Percentiles rank a stretch among this genome's conserved stretches.
Evolutionary conservation across 2,329 filamentous ascomycete species (phyloP).

Genomic region (Arthrinium phaeospermum): DNA sequence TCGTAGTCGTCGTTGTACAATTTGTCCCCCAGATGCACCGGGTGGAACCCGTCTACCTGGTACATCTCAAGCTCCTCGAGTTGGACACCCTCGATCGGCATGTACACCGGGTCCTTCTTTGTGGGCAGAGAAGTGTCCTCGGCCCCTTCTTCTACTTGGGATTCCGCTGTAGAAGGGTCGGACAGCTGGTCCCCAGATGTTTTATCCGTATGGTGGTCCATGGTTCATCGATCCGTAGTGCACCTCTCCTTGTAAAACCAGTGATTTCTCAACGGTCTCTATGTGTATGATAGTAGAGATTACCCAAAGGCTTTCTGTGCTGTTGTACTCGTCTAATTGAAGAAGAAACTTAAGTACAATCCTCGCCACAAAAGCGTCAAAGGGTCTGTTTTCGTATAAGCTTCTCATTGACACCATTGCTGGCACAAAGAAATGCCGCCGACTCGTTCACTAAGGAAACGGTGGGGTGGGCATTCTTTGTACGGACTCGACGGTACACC

Average conservation of each 20-base stretch:
- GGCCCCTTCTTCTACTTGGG: background rate
- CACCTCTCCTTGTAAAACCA: background rate
- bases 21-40: conserved; percentile 18
- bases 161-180: background rate
- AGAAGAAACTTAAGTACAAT: background rate
- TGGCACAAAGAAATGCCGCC: background rate
- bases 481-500: background rate
- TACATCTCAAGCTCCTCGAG: background rate
- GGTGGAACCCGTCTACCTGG: conserved; percentile 17
- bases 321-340: background rate
- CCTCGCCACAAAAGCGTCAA: background rate
- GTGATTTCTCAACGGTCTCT: background rate
- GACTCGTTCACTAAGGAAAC: background rate
- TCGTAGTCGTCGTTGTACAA: conserved; percentile 6
- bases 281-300: background rate
- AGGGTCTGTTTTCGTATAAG: background rate
- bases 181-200: background rate
- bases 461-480: background rate
- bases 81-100: background rate
- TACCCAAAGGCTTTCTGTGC: background rate
- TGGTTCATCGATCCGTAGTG: background rate
- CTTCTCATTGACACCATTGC: background rate
- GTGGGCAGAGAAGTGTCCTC: background rate
- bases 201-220: background rate
- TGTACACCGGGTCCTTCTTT: background rate